Conservation (phyloP, 306 rosid species). For the Cyclanthera cordifolia region DNA sequence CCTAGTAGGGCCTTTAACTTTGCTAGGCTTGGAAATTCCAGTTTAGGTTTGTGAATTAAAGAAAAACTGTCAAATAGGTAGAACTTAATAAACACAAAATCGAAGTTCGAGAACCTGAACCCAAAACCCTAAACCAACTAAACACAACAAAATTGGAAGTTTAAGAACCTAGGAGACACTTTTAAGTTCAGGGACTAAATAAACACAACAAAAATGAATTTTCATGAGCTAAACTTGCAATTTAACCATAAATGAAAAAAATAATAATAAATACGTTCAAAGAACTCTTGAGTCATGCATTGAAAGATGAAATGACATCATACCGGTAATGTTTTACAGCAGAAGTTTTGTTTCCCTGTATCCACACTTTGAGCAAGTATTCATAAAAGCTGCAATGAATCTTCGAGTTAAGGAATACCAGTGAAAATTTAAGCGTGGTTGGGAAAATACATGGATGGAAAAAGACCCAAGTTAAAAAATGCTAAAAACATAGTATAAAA, state of each 20-base stretch:
- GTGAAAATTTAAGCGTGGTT: not conserved
- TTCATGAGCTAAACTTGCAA: not conserved
- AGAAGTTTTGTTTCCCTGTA: conserved; percentile 78
- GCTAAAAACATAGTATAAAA: not conserved
- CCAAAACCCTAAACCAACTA: too few species aligned
- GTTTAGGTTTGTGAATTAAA: not conserved
- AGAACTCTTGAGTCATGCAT: not conserved
- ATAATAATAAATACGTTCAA: not conserved
- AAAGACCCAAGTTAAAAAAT: not conserved
- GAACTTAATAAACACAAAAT: not conserved
- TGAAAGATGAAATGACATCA: conserved; percentile 19
- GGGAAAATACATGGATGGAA: not conserved
- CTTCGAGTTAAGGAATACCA: conserved; percentile 21
- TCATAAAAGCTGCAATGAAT: conserved; percentile 81
- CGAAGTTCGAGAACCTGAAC: not conserved
- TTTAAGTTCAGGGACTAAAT: not conserved
- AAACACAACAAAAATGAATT: not conserved
- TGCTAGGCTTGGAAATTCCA: too few species aligned
- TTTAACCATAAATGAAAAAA: not conserved
- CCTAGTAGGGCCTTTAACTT: too few species aligned
- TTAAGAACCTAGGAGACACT: not conserved
- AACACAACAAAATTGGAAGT: not conserved
- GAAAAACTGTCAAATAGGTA: not conserved
- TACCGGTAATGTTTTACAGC: conserved; percentile 77
- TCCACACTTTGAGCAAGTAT: conserved; percentile 95